Evolutionary conservation across 1,284 basidiomycete species (phyloP).

Genomic region (Pseudozyma sp.): DNA sequence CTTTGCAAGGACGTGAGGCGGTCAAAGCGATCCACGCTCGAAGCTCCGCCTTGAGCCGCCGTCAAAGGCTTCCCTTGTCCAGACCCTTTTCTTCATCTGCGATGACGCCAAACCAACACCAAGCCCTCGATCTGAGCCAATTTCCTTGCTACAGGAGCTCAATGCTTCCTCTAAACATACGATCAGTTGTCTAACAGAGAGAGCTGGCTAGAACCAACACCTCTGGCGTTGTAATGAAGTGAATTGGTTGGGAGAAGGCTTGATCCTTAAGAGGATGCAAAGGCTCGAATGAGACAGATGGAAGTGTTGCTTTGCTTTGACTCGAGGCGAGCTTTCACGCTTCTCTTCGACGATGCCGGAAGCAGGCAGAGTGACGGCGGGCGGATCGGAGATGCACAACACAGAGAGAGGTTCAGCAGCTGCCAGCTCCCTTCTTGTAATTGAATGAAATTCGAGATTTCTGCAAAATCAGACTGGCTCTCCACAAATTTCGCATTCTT

Average conservation of each 20-base stretch:
- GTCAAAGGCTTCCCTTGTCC: background rate
- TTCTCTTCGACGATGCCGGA: constrained; percentile 11
- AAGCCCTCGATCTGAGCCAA: too few species aligned
- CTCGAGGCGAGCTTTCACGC: constrained; percentile 32
- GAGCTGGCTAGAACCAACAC: too few species aligned
- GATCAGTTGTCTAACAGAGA: too few species aligned
- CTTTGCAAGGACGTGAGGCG: constrained; percentile 24
- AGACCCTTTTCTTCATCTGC: background rate
- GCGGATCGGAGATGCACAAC: constrained; percentile 32
- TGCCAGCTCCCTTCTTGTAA: background rate
- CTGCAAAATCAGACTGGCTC: background rate
- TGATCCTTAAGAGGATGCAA: background rate
- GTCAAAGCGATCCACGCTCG: background rate
- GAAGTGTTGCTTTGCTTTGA: background rate
- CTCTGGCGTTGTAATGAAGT: too few species aligned
- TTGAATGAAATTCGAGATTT: background rate
- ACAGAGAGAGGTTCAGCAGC: background rate
- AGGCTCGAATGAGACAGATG: background rate
- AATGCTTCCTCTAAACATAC: too few species aligned
- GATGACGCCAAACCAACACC: too few species aligned
- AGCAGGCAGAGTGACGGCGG: constrained; percentile 18
- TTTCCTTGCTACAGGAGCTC: too few species aligned
- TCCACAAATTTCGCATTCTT: background rate
- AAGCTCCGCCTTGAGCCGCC: constrained; percentile 41
- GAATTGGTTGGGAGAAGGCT: too few species aligned